Conservation (phyloP, 139 green algal genomes). For the Coelastrella sp. region DNA sequence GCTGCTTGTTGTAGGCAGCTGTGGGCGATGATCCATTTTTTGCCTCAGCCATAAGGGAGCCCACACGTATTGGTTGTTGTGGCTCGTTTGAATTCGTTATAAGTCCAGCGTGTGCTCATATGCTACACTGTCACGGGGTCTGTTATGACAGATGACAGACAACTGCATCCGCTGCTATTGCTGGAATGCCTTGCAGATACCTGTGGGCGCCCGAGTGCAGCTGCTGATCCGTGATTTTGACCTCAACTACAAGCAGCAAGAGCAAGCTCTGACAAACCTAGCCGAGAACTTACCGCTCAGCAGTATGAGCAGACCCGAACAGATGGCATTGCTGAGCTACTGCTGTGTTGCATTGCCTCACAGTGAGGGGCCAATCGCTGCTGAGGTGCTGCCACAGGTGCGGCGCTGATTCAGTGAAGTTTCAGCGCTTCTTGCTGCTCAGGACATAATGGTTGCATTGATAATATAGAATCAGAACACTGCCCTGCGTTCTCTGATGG, state of each 20-base stretch:
- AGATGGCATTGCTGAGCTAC: slow-evolving; percentile 1
- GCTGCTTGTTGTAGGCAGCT: too few species aligned
- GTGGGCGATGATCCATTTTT: too few species aligned
- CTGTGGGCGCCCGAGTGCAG: slow-evolving; percentile 30
- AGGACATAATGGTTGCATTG: too few species aligned
- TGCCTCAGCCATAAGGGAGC: too few species aligned
- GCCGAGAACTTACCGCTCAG: neutral
- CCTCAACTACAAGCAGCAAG: slow-evolving; percentile 8
- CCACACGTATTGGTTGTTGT: too few species aligned
- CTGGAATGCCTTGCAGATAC: slow-evolving; percentile 12
- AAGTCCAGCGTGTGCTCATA: neutral
- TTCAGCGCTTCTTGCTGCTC: too few species aligned
- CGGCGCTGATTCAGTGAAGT: neutral
- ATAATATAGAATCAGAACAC: too few species aligned
- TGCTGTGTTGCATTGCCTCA: slow-evolving; percentile 19
- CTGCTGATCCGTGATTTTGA: slow-evolving; percentile 1
- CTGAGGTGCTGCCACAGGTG: neutral
- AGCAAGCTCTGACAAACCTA: neutral
- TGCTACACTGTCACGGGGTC: neutral
- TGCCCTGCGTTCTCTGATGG: too few species aligned
- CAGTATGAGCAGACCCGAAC: neutral
- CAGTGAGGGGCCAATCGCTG: neutral
- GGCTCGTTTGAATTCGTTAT: too few species aligned
- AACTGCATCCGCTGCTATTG: neutral
- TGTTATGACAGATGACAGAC: neutral